Conservation (phyloP, 2,329 filamentous ascomycete genomes). For the Aspergillus intermedius region DNA sequence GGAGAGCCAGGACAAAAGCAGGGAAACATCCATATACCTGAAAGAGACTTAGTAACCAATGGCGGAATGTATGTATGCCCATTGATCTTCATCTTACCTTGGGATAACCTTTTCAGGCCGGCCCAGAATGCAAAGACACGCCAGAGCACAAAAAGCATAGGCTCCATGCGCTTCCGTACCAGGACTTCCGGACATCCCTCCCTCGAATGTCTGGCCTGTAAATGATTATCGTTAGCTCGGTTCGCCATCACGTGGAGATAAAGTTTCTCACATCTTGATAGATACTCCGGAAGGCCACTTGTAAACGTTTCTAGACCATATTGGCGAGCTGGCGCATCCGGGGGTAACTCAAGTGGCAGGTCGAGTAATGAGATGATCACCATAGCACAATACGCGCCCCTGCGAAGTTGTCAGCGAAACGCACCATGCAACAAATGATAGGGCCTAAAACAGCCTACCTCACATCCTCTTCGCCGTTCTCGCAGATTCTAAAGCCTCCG, state of each 20-base stretch:
- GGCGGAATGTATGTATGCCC: not conserved
- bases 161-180: conserved; percentile 90
- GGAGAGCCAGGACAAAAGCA: conserved; percentile 80
- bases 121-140: conserved; percentile 78
- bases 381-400: conserved; percentile 86
- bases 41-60: conserved; percentile 12
- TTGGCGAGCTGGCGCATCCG: conserved; percentile 61
- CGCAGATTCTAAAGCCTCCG: conserved; percentile 82
- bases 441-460: conserved; percentile 49
- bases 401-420: conserved; percentile 29
- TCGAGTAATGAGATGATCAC: conserved; percentile 77
- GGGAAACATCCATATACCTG: conserved; percentile 69
- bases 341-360: conserved; percentile 71
- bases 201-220: conserved; percentile 84
- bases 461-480: conserved; percentile 87
- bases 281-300: conserved; percentile 69
- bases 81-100: conserved; percentile 47
- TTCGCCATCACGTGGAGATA: not conserved
- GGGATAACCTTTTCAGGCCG: conserved; percentile 67
- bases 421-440: conserved; percentile 9
- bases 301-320: conserved; percentile 61
- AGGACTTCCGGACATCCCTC: conserved; percentile 80
- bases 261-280: conserved; percentile 62
- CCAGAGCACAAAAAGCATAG: conserved; percentile 91
- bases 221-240: conserved; percentile 10